These are phyloP conservation scores for Scheffersomyces illinoinensis DNA, from an alignment of 1,139 yeast species.

Conservation along the genomic window DNA sequence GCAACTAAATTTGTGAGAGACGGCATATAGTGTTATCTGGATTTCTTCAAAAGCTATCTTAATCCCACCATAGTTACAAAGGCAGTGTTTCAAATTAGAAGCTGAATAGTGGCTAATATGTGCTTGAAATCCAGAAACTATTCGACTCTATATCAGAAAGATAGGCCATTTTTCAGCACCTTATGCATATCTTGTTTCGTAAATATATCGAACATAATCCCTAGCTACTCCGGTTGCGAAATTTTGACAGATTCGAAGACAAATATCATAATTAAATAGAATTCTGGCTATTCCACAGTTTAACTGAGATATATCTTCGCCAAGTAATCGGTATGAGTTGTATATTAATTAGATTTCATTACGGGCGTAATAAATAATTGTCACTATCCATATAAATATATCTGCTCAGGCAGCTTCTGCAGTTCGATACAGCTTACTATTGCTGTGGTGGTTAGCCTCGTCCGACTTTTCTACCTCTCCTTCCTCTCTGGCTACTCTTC, in stretches of 20 bases:
- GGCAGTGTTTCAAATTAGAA: too few relatives aligned
- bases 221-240: neutral
- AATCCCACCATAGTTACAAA: neutral
- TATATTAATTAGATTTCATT: neutral
- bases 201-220: neutral
- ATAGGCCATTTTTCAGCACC: neutral
- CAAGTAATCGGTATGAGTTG: neutral
- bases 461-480: slow-evolving; percentile 32
- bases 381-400: neutral
- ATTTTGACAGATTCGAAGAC: too few relatives aligned
- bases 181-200: neutral
- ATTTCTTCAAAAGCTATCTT: neutral
- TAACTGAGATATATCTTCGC: too few relatives aligned
- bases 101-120: too few relatives aligned
- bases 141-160: too few relatives aligned
- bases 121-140: too few relatives aligned
- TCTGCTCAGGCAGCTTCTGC: slow-evolving; percentile 47
- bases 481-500: slow-evolving; percentile 45
- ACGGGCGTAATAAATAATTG: neutral
- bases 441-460: neutral
- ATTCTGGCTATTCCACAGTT: too few relatives aligned
- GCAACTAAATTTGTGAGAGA: neutral
- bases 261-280: too few relatives aligned
- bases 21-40: neutral
- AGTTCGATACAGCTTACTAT: slow-evolving; percentile 29